phyloP scores from a whole-genome alignment of 2,329 filamentous ascomycete species.

The Ophiostoma angusticollis region DNA sequence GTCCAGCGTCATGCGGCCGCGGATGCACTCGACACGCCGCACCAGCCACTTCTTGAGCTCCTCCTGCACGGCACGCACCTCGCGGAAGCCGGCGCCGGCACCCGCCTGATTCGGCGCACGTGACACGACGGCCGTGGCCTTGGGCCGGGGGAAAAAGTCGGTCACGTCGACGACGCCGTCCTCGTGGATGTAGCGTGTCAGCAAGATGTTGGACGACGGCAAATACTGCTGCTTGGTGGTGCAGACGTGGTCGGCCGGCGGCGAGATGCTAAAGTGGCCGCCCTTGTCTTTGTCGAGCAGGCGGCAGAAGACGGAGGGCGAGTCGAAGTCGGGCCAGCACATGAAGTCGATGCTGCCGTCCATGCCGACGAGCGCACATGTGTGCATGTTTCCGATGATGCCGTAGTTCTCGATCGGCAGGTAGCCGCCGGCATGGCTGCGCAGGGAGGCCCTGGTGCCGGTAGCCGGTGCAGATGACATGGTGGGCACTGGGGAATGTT shows the following conservation, averaged over 20 bases:
- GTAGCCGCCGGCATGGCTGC: slow-evolving; percentile 30
- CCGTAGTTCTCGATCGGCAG: slow-evolving; percentile 64
- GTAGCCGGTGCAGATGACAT: not conserved
- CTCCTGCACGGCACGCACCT: slow-evolving; percentile 40
- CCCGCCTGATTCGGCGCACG: slow-evolving; percentile 35
- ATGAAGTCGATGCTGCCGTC: slow-evolving; percentile 65
- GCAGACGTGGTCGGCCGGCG: slow-evolving; percentile 35
- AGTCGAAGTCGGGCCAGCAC: slow-evolving; percentile 76
- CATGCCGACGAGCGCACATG: slow-evolving; percentile 61
- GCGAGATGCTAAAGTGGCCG: slow-evolving; percentile 58
- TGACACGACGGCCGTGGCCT: slow-evolving; percentile 39
- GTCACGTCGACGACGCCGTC: slow-evolving; percentile 60
- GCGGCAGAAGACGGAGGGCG: slow-evolving; percentile 61
- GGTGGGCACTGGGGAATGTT: too few species aligned
- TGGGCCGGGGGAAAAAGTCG: slow-evolving; percentile 64
- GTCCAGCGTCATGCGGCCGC: slow-evolving; percentile 51
- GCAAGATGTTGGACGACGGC: slow-evolving; percentile 60
- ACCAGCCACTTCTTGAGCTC: slow-evolving; percentile 61
- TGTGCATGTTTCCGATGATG: slow-evolving; percentile 70
- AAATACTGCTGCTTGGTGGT: slow-evolving; percentile 70
- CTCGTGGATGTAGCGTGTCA: slow-evolving; percentile 67
- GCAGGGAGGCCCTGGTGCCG: slow-evolving; percentile 16
- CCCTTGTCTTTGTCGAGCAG: slow-evolving; percentile 63
- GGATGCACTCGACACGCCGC: slow-evolving; percentile 58
- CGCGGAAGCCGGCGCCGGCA: slow-evolving; percentile 41